These are phyloP conservation scores for Talaromyces trachyspermus DNA, from an alignment of 495 filamentous ascomycete genomes.

Conservation along the genomic window DNA sequence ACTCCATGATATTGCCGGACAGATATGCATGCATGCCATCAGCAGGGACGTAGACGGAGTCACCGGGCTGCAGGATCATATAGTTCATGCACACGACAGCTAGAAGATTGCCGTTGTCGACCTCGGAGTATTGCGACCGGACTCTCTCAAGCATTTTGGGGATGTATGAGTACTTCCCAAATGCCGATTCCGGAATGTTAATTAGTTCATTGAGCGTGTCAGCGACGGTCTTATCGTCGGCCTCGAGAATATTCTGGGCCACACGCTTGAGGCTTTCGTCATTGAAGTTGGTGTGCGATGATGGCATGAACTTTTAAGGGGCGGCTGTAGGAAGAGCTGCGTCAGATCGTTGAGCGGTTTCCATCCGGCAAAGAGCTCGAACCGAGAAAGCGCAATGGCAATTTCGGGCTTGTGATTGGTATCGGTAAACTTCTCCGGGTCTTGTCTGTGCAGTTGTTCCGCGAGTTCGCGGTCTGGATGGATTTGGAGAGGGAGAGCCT, in stretches of 20 bases:
- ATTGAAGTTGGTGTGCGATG: constrained; percentile 39
- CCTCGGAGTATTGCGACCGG: constrained; percentile 52
- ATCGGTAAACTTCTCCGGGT: constrained; percentile 61
- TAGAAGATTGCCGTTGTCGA: constrained; percentile 52
- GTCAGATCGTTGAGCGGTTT: constrained; percentile 58
- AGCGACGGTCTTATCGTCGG: constrained; percentile 43
- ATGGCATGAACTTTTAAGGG: constrained; percentile 47
- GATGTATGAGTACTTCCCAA: constrained; percentile 51
- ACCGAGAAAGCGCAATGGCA: constrained; percentile 64
- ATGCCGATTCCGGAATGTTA: constrained; percentile 36
- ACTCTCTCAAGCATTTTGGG: constrained; percentile 57
- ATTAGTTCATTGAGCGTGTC: constrained; percentile 43
- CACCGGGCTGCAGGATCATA: constrained; percentile 54
- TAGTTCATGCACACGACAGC: constrained; percentile 68
- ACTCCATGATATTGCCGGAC: constrained; percentile 73
- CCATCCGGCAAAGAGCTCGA: constrained; percentile 74
- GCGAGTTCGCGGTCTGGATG: constrained; percentile 66
- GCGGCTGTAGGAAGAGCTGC: constrained; percentile 48
- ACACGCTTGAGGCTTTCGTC: constrained; percentile 55
- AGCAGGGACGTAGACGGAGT: constrained; percentile 67
- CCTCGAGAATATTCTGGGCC: constrained; percentile 48
- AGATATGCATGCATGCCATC: constrained; percentile 77
- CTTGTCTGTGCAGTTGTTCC: constrained; percentile 50
- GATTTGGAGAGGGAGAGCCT: constrained; percentile 75
- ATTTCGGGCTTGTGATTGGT: constrained; percentile 81